Evolutionary conservation across 2,329 filamentous ascomycete species (phyloP).

Genomic region (Lasiodiplodia gonubiensis): DNA sequence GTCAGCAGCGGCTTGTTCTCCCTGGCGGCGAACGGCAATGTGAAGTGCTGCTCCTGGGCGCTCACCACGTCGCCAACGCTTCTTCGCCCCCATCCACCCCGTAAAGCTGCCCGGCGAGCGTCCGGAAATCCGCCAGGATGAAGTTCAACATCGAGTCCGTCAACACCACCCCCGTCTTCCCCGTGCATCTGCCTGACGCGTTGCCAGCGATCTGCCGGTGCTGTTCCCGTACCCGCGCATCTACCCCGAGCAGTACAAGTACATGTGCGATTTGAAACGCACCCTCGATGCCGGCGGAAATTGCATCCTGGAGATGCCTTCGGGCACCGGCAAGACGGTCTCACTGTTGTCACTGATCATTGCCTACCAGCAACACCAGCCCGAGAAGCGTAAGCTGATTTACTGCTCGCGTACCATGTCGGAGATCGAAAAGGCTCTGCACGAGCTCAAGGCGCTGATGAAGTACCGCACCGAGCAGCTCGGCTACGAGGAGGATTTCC

Average conservation of each 20-base stretch:
- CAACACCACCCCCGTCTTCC: not conserved
- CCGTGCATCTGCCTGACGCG: constrained; percentile 14
- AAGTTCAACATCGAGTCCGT: constrained; percentile 77
- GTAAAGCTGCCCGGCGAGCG: not conserved
- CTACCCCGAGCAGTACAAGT: constrained; percentile 66
- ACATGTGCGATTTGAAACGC: constrained; percentile 85
- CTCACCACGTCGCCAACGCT: constrained; percentile 17
- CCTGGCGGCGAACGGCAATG: constrained; percentile 19
- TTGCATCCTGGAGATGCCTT: constrained; percentile 98
- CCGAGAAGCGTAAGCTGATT: constrained; percentile 92
- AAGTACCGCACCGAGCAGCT: constrained; percentile 89
- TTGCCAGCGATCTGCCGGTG: constrained; percentile 66
- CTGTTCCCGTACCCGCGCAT: constrained; percentile 78
- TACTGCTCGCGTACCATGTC: constrained; percentile 99
- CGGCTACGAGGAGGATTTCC: constrained; percentile 90
- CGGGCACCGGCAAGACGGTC: constrained; percentile 96
- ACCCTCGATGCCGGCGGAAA: constrained; percentile 94
- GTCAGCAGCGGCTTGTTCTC: constrained; percentile 8
- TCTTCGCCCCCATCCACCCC: not conserved
- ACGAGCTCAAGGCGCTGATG: constrained; percentile 91
- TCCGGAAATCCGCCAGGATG: constrained; percentile 59
- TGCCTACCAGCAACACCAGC: constrained; percentile 92
- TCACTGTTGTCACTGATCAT: constrained; percentile 94
- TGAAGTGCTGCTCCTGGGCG: constrained; percentile 26
- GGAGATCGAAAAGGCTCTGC: constrained; percentile 96